Conservation (phyloP, 2,329 filamentous ascomycete genomes). For the Claviceps sp. region DNA sequence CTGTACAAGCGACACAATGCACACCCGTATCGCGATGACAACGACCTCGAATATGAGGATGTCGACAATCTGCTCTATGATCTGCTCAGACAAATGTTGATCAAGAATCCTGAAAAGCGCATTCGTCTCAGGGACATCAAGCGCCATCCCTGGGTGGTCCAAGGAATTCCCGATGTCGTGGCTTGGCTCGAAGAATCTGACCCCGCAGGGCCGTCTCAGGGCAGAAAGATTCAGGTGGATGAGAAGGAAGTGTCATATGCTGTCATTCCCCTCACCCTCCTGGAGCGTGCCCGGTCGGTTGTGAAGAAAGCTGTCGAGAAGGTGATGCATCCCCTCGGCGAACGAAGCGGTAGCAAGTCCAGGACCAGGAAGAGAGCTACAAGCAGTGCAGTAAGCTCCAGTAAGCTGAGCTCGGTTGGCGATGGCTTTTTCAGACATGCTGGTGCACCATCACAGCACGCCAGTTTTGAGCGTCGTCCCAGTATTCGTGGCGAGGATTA, state of each 20-base stretch:
- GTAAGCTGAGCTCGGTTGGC: conserved; percentile 30
- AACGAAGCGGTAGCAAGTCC: conserved; percentile 40
- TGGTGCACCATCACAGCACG: conserved; percentile 39
- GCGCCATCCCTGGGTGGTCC: conserved; percentile 79
- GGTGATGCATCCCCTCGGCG: conserved; percentile 46
- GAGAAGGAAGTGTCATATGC: conserved; percentile 80
- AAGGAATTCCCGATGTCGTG: conserved; percentile 59
- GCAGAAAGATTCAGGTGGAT: conserved; percentile 82
- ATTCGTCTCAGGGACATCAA: conserved; percentile 90
- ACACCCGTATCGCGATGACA: conserved; percentile 59
- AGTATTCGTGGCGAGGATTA: conserved; percentile 42
- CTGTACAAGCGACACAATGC: conserved; percentile 44
- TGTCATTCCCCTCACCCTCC: conserved; percentile 75
- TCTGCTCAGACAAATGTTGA: conserved; percentile 64
- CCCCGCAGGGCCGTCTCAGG: conserved; percentile 61
- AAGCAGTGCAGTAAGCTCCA: conserved; percentile 45
- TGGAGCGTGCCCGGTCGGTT: conserved; percentile 72
- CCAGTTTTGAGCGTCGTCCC: conserved; percentile 38
- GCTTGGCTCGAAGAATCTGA: conserved; percentile 93
- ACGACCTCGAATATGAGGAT: conserved; percentile 72
- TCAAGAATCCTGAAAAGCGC: conserved; percentile 77
- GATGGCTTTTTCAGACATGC: conserved; percentile 33
- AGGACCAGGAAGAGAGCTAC: conserved; percentile 35
- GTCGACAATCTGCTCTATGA: conserved; percentile 71
- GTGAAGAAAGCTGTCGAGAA: conserved; percentile 55